Percentiles rank a stretch among this genome's conserved stretches.
These are phyloP conservation scores for Diaporthe longicolla DNA, from an alignment of 2,329 filamentous ascomycete genomes.

Conservation along the genomic window DNA sequence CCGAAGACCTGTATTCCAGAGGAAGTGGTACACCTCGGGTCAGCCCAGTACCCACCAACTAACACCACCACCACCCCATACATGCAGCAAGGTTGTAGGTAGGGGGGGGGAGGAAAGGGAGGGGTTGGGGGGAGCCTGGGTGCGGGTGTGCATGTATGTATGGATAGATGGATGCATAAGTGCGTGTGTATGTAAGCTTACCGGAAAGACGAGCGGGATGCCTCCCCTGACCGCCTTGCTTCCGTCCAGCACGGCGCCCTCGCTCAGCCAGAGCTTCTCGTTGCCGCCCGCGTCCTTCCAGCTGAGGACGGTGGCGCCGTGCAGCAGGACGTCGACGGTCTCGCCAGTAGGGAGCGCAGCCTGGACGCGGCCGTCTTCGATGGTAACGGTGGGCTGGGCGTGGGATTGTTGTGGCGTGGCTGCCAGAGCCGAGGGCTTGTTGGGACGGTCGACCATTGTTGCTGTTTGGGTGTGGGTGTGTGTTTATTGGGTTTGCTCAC, in stretches of 20 bases:
- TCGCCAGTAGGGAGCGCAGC: slow-evolving; percentile 89
- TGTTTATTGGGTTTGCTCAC: slow-evolving; percentile 1
- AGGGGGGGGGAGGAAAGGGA: slow-evolving; percentile 26
- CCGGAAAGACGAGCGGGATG: slow-evolving; percentile 93
- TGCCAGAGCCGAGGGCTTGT: slow-evolving; percentile 84
- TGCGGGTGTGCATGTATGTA: neutral
- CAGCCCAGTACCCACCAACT: slow-evolving; percentile 10
- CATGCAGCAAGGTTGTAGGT: slow-evolving; percentile 13
- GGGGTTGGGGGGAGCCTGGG: no score
- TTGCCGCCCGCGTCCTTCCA: slow-evolving; percentile 87
- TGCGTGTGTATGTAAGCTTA: slow-evolving; percentile 61
- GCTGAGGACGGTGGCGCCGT: slow-evolving; percentile 91
- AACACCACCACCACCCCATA: neutral
- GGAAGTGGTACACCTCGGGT: slow-evolving; percentile 1
- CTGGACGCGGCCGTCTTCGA: slow-evolving; percentile 80
- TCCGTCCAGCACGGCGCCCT: slow-evolving; percentile 85
- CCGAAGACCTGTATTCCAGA: slow-evolving; percentile 80
- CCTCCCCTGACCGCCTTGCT: slow-evolving; percentile 91
- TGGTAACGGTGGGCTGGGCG: slow-evolving; percentile 81
- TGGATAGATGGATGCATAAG: no score
- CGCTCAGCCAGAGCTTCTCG: slow-evolving; percentile 90
- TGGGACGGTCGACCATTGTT: slow-evolving; percentile 83
- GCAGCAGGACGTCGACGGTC: slow-evolving; percentile 87
- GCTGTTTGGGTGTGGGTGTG: slow-evolving; percentile 2
- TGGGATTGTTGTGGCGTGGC: slow-evolving; percentile 77